phyloP scores from a whole-genome alignment of 495 filamentous ascomycete species.

The Tuber indicum region DNA sequence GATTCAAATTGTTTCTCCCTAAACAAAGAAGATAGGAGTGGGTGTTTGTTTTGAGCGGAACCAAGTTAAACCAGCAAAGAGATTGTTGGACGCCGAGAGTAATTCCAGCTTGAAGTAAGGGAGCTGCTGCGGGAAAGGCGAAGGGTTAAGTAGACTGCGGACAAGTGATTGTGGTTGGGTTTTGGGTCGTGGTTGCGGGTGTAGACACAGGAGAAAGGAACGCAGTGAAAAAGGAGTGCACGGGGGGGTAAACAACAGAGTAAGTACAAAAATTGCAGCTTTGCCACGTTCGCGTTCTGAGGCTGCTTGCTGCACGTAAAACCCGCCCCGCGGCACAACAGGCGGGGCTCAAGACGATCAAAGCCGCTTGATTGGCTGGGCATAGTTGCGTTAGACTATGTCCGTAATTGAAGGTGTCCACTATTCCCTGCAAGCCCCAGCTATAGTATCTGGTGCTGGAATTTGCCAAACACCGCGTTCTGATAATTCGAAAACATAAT shows the following conservation, averaged over 20 bases:
- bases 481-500: not conserved
- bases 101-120: not conserved
- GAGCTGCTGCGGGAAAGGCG: not conserved
- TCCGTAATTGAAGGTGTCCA: not conserved
- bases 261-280: not conserved
- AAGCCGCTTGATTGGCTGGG: constrained; percentile 2
- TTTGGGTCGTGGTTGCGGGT: not conserved
- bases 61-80: not conserved
- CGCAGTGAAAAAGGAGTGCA: not conserved
- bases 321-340: not conserved
- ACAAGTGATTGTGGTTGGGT: not conserved
- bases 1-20: not conserved
- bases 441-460: not conserved
- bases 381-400: not conserved
- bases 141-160: not conserved
- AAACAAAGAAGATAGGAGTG: not conserved
- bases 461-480: not conserved
- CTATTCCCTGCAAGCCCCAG: not conserved
- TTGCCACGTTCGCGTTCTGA: not conserved
- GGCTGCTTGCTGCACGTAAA: not conserved
- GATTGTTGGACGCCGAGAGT: not conserved
- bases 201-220: not conserved
- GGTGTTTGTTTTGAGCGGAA: not conserved
- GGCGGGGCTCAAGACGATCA: not conserved
- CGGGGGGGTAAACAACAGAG: not conserved